Base-by-base conservation (phyloP, 208 protist genomes). In the Trypanosoma avium region DNA sequence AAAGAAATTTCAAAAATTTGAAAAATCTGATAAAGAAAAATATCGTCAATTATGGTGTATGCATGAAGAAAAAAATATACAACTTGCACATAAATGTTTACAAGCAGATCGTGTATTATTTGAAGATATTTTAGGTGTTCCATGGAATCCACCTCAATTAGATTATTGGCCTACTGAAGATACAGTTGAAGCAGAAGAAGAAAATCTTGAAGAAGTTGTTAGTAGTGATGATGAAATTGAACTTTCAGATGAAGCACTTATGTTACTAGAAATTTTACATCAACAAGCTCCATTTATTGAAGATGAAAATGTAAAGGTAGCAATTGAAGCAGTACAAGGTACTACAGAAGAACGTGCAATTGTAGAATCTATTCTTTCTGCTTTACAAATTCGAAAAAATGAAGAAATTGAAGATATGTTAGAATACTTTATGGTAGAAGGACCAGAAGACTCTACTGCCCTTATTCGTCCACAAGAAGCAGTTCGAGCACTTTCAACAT, bases 91-190 rank as follows among this genome's bases (percentile, higher is more conserved):
- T 54, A 81, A 90, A 32, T 86, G 86, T 64, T 70, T 98, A 22
- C 82, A 97, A 62, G 97, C 95, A 6, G 97, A 99, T 79, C 89
- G 95, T 35, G 92, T 99, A 22, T 86, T 99, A 24, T 97, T 96
- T 70, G 94, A 98, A 69, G 96, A 98, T 33, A 85, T 98, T 47
- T 75, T 99, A 26, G 84, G 81, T 22, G 74, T 95, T 58, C 84
- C 93, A 35, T 96, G 91, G 88, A 74, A 88, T 33, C 88, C 92
- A 6, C 90, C 92, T 19, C 75, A 84, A 60, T 30, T 95, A 62
- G 80, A 77, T 48, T 94, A 90, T 71, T 94, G 86, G 87, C 79
- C 77, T n/a, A 77, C 79, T 7, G 71, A 88, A 24, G 77, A 82
- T n/a, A 73, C 42, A 33, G 50, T 58, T 9, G 70, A 75, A 27